Percentiles rank a stretch among this genome's conserved stretches.
These are phyloP conservation scores for Medicago truncatula DNA, from an alignment of 306 rosid genomes.

Conservation along the genomic window MtrunA17r5.0-ANR NC_053048.1:40675001-40675500, in stretches of 20 bases:
- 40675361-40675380: conserved; percentile 11
- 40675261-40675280: conserved; percentile 26
- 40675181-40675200: conserved; percentile 26
- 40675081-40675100: no score
- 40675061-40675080: no score
- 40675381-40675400: conserved; percentile 18
- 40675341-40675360: conserved; percentile 76
- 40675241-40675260: conserved; percentile 7
- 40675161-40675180: conserved; percentile 19
- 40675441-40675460: conserved; percentile 26
- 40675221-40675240: conserved; percentile 20
- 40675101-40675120: conserved; percentile 35
- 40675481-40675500: not conserved
- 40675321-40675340: conserved; percentile 91
- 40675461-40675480: not conserved
- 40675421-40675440: conserved; percentile 19
- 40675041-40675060: no score
- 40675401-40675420: conserved; percentile 7
- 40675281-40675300: conserved; percentile 70
- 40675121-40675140: conserved; percentile 19
- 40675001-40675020: no score
- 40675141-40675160: conserved; percentile 2
- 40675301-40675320: conserved; percentile 94
- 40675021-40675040: no score
- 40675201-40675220: conserved; percentile 24